Base-by-base conservation (phyloP, 2,329 filamentous ascomycete genomes). In the Aspergillus sp. region DNA sequence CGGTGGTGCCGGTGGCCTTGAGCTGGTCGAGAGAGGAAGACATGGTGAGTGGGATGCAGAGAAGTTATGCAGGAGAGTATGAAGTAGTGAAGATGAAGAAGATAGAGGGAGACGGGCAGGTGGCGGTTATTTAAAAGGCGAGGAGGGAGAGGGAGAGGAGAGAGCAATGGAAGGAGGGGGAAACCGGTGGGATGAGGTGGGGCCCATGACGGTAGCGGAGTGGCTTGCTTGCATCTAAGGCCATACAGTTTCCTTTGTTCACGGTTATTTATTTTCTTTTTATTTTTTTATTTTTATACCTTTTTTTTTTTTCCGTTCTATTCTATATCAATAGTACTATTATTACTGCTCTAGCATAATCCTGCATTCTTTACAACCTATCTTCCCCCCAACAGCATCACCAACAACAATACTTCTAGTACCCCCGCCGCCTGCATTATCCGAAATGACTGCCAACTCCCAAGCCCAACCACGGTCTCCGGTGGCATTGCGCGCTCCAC, bases 1-100 rank as follows among this genome's bases (percentile, higher is more conserved):
- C 91, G 46, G 85, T 86, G 59, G 91, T 98, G 80, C 91, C 91
- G 62, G 82, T 67, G 72, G 85, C 80, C 77, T 98, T 98, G 65
- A 98, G 78, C 72, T 96, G 88, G 55, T 96, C 91, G 55, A 98
- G 82, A 66, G 88, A 85, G 67, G 71, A 81, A 66, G 85, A 68
- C 88, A 95, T 95, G 45, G 34, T 64, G 48, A 42, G 24, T 26
- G 32, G 22, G 25, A 26, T 24, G 30, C 40, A 29, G 31, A 46
- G 66, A 20, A 24, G n/a, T n/a, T n/a, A n/a, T n/a, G n/a, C n/a
- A 30, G 26, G 31, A 30, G 37, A 34, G 33, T 30, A 39, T 34
- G 13, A 24, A 39, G 35, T n/a, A n/a, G n/a, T n/a, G n/a, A 26
- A 24, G 35, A 32, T 17, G 22, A 37, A 36, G 36, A 39, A 34